These are phyloP conservation scores for Microstroma glucosiphilum DNA, from an alignment of 1,284 basidiomycete species.

Conservation along the genomic window DNA sequence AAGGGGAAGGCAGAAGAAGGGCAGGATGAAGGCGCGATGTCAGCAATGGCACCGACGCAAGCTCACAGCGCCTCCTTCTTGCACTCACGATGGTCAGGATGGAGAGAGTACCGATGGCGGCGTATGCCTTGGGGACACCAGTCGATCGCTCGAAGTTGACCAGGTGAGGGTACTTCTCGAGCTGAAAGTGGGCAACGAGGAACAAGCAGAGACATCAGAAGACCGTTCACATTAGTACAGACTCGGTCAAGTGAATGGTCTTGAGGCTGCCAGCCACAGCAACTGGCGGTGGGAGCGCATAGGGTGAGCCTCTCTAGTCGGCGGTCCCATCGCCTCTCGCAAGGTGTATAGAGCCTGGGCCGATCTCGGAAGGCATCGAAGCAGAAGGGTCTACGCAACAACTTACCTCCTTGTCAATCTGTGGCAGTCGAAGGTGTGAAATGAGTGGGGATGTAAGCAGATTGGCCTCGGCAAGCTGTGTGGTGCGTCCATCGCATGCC, in stretches of 20 bases:
- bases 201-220: neutral
- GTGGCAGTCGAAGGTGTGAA: slow-evolving; percentile 56
- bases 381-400: neutral
- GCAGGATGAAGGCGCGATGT: too few relatives aligned
- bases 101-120: slow-evolving; percentile 67
- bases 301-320: too few relatives aligned
- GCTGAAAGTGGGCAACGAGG: slow-evolving; percentile 53
- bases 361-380: neutral
- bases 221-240: neutral
- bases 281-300: too few relatives aligned
- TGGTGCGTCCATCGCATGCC: neutral
- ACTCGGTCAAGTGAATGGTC: neutral
- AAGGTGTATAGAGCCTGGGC: too few relatives aligned
- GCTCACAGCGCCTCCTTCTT: neutral
- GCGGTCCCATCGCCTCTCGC: too few relatives aligned
- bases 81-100: slow-evolving; percentile 53
- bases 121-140: slow-evolving; percentile 85
- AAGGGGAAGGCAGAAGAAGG: slow-evolving; percentile 17
- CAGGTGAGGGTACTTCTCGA: slow-evolving; percentile 73
- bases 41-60: neutral
- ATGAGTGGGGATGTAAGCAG: too few relatives aligned
- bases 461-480: too few relatives aligned
- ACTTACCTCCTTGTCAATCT: slow-evolving; percentile 89
- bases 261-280: too few relatives aligned
- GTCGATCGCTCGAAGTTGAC: slow-evolving; percentile 74